These are phyloP conservation scores for Ascochyta koolunga DNA, from an alignment of 2,329 filamentous ascomycete genomes.

Conservation along the genomic window DNA sequence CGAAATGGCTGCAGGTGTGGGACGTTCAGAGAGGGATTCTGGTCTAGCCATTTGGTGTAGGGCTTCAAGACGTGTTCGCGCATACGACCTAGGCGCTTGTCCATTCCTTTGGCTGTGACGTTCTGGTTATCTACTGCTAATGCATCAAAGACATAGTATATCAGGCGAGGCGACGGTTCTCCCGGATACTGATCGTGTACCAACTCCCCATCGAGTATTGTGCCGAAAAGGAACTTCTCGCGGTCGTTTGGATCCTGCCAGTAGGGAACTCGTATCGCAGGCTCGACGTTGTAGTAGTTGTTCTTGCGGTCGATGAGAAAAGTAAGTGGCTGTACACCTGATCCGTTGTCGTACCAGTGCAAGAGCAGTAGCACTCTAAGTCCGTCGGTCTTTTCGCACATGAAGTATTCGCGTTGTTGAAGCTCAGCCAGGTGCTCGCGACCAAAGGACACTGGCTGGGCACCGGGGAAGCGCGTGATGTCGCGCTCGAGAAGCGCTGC, in stretches of 20 bases:
- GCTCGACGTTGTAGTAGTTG: slow-evolving; percentile 86
- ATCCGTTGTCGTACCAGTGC: slow-evolving; percentile 63
- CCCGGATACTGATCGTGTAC: slow-evolving; percentile 77
- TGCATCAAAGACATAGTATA: slow-evolving; percentile 93
- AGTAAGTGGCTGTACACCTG: slow-evolving; percentile 58
- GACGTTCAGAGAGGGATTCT: slow-evolving; percentile 59
- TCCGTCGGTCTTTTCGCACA: slow-evolving; percentile 98
- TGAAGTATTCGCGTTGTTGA: slow-evolving; percentile 84
- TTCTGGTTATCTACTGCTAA: slow-evolving; percentile 78
- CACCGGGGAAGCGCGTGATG: slow-evolving; percentile 77
- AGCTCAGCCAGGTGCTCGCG: slow-evolving; percentile 83
- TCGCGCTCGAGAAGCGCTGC: slow-evolving; percentile 74
- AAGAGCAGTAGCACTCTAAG: slow-evolving; percentile 95
- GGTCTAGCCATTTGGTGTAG: slow-evolving; percentile 65
- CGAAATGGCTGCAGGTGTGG: slow-evolving; percentile 68
- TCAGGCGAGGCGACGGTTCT: slow-evolving; percentile 69
- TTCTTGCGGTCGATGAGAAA: slow-evolving; percentile 98
- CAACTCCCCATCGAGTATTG: slow-evolving; percentile 90
- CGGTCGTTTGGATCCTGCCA: slow-evolving; percentile 63
- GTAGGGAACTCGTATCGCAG: slow-evolving; percentile 79
- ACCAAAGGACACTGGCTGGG: slow-evolving; percentile 93
- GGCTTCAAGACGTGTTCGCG: slow-evolving; percentile 76
- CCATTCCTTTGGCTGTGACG: slow-evolving; percentile 78
- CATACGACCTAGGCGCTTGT: slow-evolving; percentile 89
- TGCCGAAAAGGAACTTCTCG: slow-evolving; percentile 73